These are phyloP conservation scores for Podospora australis DNA, from an alignment of 495 filamentous ascomycete species.

Conservation along the genomic window DNA sequence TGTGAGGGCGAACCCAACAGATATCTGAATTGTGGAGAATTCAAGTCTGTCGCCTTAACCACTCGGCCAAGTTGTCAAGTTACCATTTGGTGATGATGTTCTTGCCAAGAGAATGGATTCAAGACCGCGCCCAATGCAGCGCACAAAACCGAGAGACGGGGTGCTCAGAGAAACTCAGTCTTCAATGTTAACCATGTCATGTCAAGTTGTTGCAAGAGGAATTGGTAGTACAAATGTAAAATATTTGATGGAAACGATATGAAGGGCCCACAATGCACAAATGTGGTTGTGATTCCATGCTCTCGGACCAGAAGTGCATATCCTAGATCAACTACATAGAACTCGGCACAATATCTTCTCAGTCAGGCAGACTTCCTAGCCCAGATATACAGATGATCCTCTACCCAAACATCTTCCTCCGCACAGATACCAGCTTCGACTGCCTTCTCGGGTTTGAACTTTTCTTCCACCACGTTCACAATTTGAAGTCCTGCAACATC, in stretches of 20 bases:
- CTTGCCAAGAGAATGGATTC: not conserved
- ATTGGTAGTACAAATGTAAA: too few relatives aligned
- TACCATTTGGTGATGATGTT: not conserved
- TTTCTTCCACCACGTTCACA: not conserved
- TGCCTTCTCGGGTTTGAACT: not conserved
- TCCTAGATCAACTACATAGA: not conserved
- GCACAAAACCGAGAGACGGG: too few relatives aligned
- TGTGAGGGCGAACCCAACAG: conserved; percentile 1
- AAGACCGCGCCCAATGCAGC: too few relatives aligned
- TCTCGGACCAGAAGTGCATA: not conserved
- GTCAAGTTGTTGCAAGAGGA: too few relatives aligned
- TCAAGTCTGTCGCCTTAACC: conserved; percentile 2
- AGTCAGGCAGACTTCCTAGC: not conserved
- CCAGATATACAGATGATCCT: not conserved
- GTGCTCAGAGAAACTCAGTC: too few relatives aligned
- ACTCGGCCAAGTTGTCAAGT: conserved; percentile 1
- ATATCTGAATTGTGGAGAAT: not conserved
- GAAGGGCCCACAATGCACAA: too few relatives aligned
- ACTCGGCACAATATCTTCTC: not conserved
- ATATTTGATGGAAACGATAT: too few relatives aligned
- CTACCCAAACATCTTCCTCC: not conserved
- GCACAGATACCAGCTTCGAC: not conserved
- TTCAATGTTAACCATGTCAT: too few relatives aligned
- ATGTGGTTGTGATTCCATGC: not conserved
- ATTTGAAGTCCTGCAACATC: not conserved